Evolutionary conservation across 78 protist species (phyloP), one percentile per base, ranked within the genome.

Genomic region (Dictyostelium citrinum): DNA sequence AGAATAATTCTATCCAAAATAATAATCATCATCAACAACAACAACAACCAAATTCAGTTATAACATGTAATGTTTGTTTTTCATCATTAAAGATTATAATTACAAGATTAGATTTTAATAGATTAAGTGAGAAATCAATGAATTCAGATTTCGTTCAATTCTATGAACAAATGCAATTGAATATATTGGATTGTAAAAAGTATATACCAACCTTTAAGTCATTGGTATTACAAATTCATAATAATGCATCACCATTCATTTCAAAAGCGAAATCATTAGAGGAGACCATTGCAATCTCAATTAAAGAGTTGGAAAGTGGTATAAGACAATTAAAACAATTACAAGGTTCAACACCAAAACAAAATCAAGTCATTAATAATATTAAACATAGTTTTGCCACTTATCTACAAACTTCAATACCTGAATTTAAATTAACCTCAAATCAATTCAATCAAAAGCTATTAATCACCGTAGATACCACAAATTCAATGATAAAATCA

Each of bases 121-220:
- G 31, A 24, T 31, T 9, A 64, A 78, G 49, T 77, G 45, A 45
- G 2, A 33, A 27, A 27, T 31, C 76, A 46, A 67, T n/a, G 60
- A 10, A 43, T 10, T 64, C 84, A 10, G 45, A 31, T 22, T 88
- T 88, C 80, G 79, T 67, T 35, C 58, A 45, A 79, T 78, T 88
- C 17, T 88, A 88, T 68, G 93, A 88, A 35, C 82, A 78, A 43
- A 88, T 88, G 93, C 85, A 88, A 43, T 35, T 88, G 29, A 88
- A 88, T 78, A 88, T 68, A n/a, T 7, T 88, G 20, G 93, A 88
- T 68, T 64, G 80, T 1, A 55, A 67, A 33, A 76, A 72, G 43
- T 78, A 78, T 31, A 20, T 88, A 45, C 72, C 58, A 17, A 64
- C 45, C 1, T 88, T 29, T 78, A 88, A 88, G 68, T 22, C 37